Evolutionary conservation across 371 early-diverging fungal genomes (phyloP).

Genomic region (Mucor plumbeus): DNA sequence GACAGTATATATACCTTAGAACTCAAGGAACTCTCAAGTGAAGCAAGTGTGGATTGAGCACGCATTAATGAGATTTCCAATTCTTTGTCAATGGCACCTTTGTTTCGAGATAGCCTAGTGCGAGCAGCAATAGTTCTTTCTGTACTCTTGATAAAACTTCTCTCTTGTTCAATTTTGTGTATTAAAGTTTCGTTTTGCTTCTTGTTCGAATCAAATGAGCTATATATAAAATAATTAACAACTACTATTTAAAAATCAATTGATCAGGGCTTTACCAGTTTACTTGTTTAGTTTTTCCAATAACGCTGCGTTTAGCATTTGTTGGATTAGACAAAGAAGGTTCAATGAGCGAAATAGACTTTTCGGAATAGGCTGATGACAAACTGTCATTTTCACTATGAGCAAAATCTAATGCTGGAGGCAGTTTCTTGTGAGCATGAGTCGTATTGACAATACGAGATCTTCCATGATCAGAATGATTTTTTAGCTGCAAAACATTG

Average conservation of each 20-base stretch:
- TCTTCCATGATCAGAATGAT: background rate
- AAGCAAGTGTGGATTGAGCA: background rate
- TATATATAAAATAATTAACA: background rate
- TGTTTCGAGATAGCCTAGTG: constrained; percentile 2
- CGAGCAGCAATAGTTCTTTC: constrained; percentile 22
- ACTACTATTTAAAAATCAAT: no score
- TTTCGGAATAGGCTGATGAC: background rate
- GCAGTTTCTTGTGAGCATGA: background rate
- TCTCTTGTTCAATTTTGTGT: constrained; percentile 19
- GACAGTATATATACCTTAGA: background rate
- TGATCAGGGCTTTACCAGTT: no score
- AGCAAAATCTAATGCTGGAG: background rate
- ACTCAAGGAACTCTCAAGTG: constrained; percentile 1
- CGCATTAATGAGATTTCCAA: constrained; percentile 9
- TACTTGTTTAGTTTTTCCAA: no score
- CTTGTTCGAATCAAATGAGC: background rate
- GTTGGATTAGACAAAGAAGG: no score
- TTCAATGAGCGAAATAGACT: background rate
- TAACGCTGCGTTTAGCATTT: no score
- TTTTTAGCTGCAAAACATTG: background rate
- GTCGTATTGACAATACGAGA: background rate
- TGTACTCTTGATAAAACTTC: constrained; percentile 26
- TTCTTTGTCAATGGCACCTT: constrained; percentile 16
- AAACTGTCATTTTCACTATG: background rate
- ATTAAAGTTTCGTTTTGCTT: constrained; percentile 1